A percentile compares a stretch with the other conserved stretches of the same genome.
These are phyloP conservation scores for Xylariaceae sp. DNA, from an alignment of 2,329 filamentous ascomycete genomes.

Conservation along the genomic window DNA sequence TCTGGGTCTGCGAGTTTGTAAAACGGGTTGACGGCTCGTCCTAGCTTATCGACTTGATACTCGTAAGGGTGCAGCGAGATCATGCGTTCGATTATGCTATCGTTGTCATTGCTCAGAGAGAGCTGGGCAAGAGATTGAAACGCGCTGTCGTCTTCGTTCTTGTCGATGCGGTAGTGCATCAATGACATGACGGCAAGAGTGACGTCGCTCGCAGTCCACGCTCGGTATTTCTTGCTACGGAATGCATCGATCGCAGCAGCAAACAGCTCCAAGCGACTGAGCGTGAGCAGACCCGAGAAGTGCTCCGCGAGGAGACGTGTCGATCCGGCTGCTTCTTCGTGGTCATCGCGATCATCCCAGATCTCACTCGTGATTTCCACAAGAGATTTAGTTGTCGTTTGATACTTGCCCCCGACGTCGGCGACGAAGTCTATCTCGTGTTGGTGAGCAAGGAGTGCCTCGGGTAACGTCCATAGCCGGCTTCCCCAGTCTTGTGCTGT, in stretches of 20 bases:
- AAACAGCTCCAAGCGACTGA: constrained; percentile 29
- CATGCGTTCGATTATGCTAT: constrained; percentile 32
- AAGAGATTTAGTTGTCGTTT: constrained; percentile 14
- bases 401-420: constrained; percentile 4
- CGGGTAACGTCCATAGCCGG: constrained; percentile 26
- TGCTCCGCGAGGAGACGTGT: constrained; percentile 30
- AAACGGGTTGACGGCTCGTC: constrained; percentile 10
- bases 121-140: constrained; percentile 33
- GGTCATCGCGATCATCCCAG: constrained; percentile 18
- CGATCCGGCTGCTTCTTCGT: constrained; percentile 12
- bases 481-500: constrained; percentile 21
- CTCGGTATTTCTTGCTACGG: constrained; percentile 4
- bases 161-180: constrained; percentile 26
- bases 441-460: constrained; percentile 21
- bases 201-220: constrained; percentile 25
- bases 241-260: constrained; percentile 26
- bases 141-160: constrained; percentile 21
- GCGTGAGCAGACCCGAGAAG: constrained; percentile 22
- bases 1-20: constrained; percentile 24
- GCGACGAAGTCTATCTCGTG: constrained; percentile 14
- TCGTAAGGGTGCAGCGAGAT: constrained; percentile 23
- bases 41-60: neutral
- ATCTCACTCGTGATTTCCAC: constrained; percentile 25
- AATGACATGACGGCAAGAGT: constrained; percentile 34
- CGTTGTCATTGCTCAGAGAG: constrained; percentile 32